Conservation (phyloP, 2,329 filamentous ascomycete species). For the Ophiostoma triangulosporum region DNA sequence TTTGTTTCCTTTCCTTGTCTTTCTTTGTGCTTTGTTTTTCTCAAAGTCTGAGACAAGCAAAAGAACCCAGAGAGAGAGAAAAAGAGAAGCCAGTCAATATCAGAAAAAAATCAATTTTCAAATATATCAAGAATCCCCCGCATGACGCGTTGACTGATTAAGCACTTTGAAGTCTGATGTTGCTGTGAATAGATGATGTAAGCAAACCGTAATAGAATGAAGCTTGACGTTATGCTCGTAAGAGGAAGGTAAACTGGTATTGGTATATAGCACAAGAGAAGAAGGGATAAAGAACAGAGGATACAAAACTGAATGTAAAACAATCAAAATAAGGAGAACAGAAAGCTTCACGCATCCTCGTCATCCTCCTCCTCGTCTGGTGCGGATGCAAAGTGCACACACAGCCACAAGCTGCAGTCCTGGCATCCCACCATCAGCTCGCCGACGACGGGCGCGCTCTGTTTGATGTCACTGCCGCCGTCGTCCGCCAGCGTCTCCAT, state of each 20-base stretch:
- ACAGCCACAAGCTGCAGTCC: constrained; percentile 54
- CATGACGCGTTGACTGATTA: not conserved
- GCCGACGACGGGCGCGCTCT: constrained; percentile 27
- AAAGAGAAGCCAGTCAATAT: not conserved
- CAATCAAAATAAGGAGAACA: too few species aligned
- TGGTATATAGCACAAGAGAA: too few species aligned
- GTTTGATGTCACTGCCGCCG: not conserved
- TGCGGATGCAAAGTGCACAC: constrained; percentile 48
- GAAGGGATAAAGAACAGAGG: too few species aligned
- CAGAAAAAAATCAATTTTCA: constrained; percentile 4
- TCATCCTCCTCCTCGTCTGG: constrained; percentile 20
- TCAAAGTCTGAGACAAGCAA: not conserved
- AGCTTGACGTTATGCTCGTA: too few species aligned
- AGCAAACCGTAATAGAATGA: too few species aligned
- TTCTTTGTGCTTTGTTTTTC: constrained; percentile 6
- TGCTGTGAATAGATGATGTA: too few species aligned
- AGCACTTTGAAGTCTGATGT: too few species aligned
- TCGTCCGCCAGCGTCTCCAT: constrained; percentile 22
- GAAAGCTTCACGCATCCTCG: too few species aligned
- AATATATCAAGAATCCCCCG: not conserved
- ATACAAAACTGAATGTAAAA: not conserved
- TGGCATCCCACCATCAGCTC: constrained; percentile 51
- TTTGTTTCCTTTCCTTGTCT: not conserved
- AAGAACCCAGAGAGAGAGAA: not conserved
- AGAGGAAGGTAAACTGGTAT: too few species aligned